These are phyloP conservation scores for Corrigiola litoralis DNA, from an alignment of 179 eudicot genomes.

Conservation along the genomic window DNA sequence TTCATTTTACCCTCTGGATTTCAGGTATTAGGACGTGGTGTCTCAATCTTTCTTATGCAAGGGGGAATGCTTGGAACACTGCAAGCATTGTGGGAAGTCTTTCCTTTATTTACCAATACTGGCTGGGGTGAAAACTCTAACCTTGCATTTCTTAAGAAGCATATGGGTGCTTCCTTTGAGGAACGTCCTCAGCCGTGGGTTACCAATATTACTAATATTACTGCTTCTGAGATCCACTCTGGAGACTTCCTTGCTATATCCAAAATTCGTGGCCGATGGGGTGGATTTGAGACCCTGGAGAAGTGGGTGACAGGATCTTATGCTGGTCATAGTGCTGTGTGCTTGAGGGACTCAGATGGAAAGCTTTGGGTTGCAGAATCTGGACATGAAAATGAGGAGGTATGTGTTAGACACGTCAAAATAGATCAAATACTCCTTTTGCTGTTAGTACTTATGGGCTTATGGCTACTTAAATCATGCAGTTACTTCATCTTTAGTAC, in stretches of 20 bases:
- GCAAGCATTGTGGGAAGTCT: constrained; percentile 85
- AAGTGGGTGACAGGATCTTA: constrained; percentile 97
- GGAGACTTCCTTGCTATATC: constrained; percentile 96
- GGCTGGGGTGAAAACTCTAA: constrained; percentile 92
- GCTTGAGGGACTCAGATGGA: constrained; percentile 88
- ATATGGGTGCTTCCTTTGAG: constrained; percentile 83
- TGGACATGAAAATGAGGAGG: constrained; percentile 94
- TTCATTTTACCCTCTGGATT: constrained; percentile 8
- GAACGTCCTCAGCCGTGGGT: constrained; percentile 90
- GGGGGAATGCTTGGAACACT: constrained; percentile 96
- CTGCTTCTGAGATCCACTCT: constrained; percentile 75
- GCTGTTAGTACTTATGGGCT: background rate
- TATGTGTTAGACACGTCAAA: too few species aligned
- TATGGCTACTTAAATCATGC: background rate
- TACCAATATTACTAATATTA: constrained; percentile 68
- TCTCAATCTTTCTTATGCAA: constrained; percentile 94
- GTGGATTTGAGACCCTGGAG: constrained; percentile 95
- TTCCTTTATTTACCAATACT: constrained; percentile 83
- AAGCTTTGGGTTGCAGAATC: constrained; percentile 98
- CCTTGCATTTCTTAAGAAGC: constrained; percentile 71
- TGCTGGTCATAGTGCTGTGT: constrained; percentile 97
- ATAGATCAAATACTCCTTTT: too few species aligned
- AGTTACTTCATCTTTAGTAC: background rate
- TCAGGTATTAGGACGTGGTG: constrained; percentile 76
- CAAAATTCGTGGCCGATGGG: constrained; percentile 97